Evolutionary conservation across 1,284 basidiomycete species (phyloP).

Genomic region (Apiotrichum akiyoshidainum): DNA sequence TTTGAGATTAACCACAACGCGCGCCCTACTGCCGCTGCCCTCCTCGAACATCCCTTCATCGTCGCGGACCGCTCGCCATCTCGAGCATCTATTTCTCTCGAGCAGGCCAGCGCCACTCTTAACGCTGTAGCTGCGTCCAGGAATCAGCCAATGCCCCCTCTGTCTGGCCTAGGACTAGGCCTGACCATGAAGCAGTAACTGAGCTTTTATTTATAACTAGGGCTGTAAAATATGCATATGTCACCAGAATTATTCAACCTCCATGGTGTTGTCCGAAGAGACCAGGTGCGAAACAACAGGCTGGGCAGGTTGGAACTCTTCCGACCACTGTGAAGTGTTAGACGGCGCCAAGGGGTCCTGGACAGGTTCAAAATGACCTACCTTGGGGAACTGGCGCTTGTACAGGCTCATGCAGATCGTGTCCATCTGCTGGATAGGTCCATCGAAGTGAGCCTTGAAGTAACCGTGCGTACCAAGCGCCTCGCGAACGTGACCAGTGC

Average conservation of each 20-base stretch:
- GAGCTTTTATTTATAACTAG: not conserved
- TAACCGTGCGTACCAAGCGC: constrained; percentile 97
- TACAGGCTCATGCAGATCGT: constrained; percentile 87
- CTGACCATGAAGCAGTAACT: constrained; percentile 2
- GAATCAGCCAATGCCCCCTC: constrained; percentile 1
- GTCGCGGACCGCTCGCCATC: constrained; percentile 14
- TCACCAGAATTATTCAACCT: constrained; percentile 24
- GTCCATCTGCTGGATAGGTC: constrained; percentile 93
- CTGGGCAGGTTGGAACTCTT: constrained; percentile 8
- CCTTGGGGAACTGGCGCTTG: constrained; percentile 81
- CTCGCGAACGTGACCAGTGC: constrained; percentile 87
- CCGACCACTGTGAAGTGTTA: constrained; percentile 23
- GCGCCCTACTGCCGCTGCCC: constrained; percentile 73
- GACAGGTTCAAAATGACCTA: not conserved
- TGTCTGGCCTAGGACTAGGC: not conserved
- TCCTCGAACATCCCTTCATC: constrained; percentile 75
- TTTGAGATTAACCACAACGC: constrained; percentile 79
- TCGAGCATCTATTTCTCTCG: constrained; percentile 9
- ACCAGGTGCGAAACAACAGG: not conserved
- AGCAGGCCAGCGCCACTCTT: constrained; percentile 18
- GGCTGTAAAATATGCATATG: not conserved
- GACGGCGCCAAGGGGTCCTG: not conserved
- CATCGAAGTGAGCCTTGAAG: constrained; percentile 96
- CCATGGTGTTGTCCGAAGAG: constrained; percentile 24
- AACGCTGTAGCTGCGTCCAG: constrained; percentile 16